Conservation (phyloP, 805 yeast genomes). For the Zygoascus biomembranicola region DNA sequence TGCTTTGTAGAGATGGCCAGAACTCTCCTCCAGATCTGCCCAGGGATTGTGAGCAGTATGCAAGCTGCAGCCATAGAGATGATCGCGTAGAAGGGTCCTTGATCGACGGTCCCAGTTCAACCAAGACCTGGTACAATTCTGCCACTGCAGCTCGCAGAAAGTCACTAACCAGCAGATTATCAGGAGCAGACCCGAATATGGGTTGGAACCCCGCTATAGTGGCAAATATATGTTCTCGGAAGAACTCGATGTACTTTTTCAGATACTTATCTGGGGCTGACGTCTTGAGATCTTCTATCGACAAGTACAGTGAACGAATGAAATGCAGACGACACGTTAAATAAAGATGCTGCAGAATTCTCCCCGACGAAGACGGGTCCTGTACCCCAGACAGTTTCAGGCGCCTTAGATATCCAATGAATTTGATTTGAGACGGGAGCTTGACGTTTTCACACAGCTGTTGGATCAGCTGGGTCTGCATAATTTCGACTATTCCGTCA, state of each 20-base stretch:
- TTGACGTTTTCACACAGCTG: slow-evolving; percentile 68
- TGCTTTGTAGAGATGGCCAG: slow-evolving; percentile 33
- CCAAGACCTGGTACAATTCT: slow-evolving; percentile 18
- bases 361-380: background rate
- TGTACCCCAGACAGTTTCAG: slow-evolving; percentile 25
- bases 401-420: slow-evolving; percentile 65
- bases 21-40: slow-evolving; percentile 66
- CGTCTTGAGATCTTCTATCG: slow-evolving; percentile 49
- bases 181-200: slow-evolving; percentile 42
- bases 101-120: slow-evolving; percentile 22
- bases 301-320: slow-evolving; percentile 51
- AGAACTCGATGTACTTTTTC: slow-evolving; percentile 72
- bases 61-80: slow-evolving; percentile 70
- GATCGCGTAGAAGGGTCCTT: slow-evolving; percentile 32
- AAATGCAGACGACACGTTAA: slow-evolving; percentile 62
- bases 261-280: slow-evolving; percentile 51
- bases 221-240: slow-evolving; percentile 74
- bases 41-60: slow-evolving; percentile 83
- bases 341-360: slow-evolving; percentile 45
- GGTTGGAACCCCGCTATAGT: slow-evolving; percentile 60
- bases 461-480: slow-evolving; percentile 64
- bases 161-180: slow-evolving; percentile 19
- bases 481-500: slow-evolving; percentile 40
- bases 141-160: slow-evolving; percentile 22
- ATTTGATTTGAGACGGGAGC: slow-evolving; percentile 70